A percentile compares a stretch with the other conserved stretches of the same genome.
Evolutionary conservation across 768 basidiomycete genomes (phyloP).

Genomic region (Mycena albidolilacea): DNA sequence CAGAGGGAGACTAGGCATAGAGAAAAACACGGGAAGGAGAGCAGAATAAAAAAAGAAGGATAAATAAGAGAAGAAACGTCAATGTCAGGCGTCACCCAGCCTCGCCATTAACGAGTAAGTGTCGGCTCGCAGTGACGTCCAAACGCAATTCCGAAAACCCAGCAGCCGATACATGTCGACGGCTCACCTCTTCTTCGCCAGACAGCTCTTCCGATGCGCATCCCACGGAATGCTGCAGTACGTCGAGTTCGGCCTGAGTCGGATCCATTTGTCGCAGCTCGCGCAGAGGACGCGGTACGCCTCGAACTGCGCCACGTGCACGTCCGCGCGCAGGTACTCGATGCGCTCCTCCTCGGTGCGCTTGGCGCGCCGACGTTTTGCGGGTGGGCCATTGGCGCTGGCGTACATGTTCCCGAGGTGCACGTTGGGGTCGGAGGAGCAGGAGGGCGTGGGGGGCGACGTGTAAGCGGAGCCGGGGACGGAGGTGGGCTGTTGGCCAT

Average conservation of each 20-base stretch:
- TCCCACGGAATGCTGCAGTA: constrained; percentile 94
- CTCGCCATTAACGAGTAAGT: background rate
- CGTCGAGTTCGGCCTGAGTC: constrained; percentile 87
- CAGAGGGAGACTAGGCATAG: background rate
- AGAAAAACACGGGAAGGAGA: background rate
- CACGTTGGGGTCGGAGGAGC: background rate
- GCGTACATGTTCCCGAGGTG: background rate
- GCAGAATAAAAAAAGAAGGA: background rate
- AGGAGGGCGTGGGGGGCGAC: background rate
- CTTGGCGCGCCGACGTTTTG: constrained; percentile 38
- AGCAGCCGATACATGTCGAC: background rate
- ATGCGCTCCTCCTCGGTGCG: constrained; percentile 68
- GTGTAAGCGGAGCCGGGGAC: background rate
- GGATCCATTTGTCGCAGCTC: constrained; percentile 88
- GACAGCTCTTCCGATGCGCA: constrained; percentile 86
- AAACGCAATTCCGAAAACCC: background rate
- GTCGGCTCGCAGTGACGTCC: background rate
- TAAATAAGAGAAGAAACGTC: background rate
- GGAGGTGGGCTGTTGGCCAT: background rate
- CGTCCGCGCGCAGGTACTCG: constrained; percentile 51
- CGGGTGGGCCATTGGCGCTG: constrained; percentile 30
- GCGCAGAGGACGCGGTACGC: constrained; percentile 86
- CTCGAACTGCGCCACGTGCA: constrained; percentile 41
- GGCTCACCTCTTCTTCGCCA: constrained; percentile 82
- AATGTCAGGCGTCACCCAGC: background rate